These are phyloP conservation scores for Anethum foeniculum DNA, from an alignment of 140 eudicot genomes.

Conservation along the genomic window DNA sequence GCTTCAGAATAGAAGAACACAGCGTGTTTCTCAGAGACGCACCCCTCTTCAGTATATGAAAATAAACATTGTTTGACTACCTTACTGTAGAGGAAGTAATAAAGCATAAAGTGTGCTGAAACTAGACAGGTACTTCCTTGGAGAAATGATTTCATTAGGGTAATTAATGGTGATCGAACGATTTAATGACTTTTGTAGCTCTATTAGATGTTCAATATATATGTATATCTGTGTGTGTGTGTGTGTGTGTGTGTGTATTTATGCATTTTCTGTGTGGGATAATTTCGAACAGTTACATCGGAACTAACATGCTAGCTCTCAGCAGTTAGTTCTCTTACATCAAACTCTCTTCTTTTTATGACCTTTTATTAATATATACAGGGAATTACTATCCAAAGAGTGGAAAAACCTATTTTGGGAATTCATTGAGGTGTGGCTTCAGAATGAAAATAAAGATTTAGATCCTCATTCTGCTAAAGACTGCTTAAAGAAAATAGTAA, in stretches of 20 bases:
- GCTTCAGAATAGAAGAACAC: neutral
- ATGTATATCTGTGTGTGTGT: neutral
- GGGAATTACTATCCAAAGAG: conserved; percentile 85
- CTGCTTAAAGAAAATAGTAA: conserved; percentile 60
- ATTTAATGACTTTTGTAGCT: neutral
- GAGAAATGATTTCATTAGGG: neutral
- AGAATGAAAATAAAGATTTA: conserved; percentile 32
- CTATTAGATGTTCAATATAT: neutral
- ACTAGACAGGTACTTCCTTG: neutral
- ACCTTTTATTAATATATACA: conserved; percentile 15
- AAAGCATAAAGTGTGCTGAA: neutral
- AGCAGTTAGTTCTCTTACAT: neutral
- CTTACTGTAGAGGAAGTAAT: neutral
- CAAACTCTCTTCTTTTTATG: neutral
- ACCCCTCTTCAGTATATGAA: neutral
- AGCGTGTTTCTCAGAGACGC: neutral
- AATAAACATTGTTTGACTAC: neutral
- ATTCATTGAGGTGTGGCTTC: conserved; percentile 70
- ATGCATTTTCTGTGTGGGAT: neutral
- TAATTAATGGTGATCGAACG: too few relatives aligned
- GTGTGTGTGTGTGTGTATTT: neutral
- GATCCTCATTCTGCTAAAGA: conserved; percentile 59
- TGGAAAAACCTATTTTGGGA: conserved; percentile 88
- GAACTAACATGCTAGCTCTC: neutral
- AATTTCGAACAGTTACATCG: neutral